Percentiles rank a stretch among this genome's conserved stretches.
Evolutionary conservation across 805 yeast genomes (phyloP).

Genomic region (Cyberlindnera petersonii): DNA sequence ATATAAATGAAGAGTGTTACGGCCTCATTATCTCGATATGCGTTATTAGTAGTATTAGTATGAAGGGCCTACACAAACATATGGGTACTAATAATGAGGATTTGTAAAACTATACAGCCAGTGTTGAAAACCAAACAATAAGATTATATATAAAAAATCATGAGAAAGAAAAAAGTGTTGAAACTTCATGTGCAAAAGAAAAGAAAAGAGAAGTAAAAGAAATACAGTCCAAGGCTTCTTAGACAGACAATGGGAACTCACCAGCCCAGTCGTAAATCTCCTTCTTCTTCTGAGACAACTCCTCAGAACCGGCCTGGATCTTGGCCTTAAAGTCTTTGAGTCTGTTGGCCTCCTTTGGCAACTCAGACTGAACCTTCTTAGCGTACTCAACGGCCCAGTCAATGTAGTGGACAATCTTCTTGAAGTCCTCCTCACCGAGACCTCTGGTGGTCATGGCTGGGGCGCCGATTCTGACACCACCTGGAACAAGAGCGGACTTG

Average conservation of each 20-base stretch:
- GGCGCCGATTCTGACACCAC: conserved; percentile 94
- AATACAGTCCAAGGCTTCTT: conserved; percentile 15
- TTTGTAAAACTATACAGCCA: conserved; percentile 4
- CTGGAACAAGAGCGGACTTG: conserved; percentile 91
- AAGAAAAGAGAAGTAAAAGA: neutral
- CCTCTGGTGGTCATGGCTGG: conserved; percentile 99
- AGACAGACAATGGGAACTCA: conserved; percentile 67
- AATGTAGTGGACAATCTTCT: conserved; percentile 72
- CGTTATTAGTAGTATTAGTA: neutral
- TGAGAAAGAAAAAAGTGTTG: conserved; percentile 4
- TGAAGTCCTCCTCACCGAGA: conserved; percentile 81
- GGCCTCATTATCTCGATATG: conserved; percentile 6
- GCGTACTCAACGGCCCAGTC: conserved; percentile 77
- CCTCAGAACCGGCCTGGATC: conserved; percentile 67
- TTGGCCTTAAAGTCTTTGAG: conserved; percentile 92
- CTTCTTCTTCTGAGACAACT: conserved; percentile 59
- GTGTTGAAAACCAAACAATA: conserved; percentile 4
- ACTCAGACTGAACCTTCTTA: conserved; percentile 63
- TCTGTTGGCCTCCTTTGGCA: conserved; percentile 91
- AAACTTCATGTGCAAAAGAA: conserved; percentile 1
- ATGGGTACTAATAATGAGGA: neutral
- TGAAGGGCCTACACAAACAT: neutral
- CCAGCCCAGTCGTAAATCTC: conserved; percentile 93
- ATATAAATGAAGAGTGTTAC: conserved; percentile 7
- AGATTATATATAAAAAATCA: too few species aligned